Evolutionary conservation across 2,329 filamentous ascomycete species (phyloP).

Genomic region (Penicillium freii): DNA sequence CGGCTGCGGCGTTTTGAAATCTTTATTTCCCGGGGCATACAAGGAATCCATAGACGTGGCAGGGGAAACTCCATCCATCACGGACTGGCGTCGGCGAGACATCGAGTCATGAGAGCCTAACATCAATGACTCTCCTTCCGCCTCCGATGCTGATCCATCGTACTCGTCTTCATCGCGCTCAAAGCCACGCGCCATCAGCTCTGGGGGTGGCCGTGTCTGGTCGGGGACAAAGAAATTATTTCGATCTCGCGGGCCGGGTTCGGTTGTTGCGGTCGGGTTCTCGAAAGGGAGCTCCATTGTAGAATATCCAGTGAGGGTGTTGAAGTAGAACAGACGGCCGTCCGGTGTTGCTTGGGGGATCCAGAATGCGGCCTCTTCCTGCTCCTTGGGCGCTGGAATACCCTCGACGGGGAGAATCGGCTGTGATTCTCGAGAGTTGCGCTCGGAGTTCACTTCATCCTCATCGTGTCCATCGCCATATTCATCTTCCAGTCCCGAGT

Average conservation of each 20-base stretch:
- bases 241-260: conserved; percentile 82
- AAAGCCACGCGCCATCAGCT: conserved; percentile 82
- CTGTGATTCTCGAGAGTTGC: conserved; percentile 62
- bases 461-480: conserved; percentile 62
- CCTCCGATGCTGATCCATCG: conserved; percentile 84
- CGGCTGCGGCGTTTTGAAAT: conserved; percentile 41
- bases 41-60: conserved; percentile 91
- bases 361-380: conserved; percentile 94
- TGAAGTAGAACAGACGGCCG: conserved; percentile 94
- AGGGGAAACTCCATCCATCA: conserved; percentile 72
- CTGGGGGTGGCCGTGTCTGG: conserved; percentile 81
- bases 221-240: conserved; percentile 87
- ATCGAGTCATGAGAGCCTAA: conserved; percentile 66
- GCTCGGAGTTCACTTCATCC: conserved; percentile 66
- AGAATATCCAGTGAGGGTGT: conserved; percentile 92
- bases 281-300: conserved; percentile 94
- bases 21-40: conserved; percentile 64
- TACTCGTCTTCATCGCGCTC: conserved; percentile 87
- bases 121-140: conserved; percentile 74
- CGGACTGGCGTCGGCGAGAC: conserved; percentile 65
- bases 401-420: conserved; percentile 68
- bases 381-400: conserved; percentile 56
- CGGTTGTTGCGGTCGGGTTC: conserved; percentile 74
- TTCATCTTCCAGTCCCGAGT: conserved; percentile 57
- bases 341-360: conserved; percentile 95